Conservation (phyloP, 163 green algal genomes). For the Picocystis sp. region DNA sequence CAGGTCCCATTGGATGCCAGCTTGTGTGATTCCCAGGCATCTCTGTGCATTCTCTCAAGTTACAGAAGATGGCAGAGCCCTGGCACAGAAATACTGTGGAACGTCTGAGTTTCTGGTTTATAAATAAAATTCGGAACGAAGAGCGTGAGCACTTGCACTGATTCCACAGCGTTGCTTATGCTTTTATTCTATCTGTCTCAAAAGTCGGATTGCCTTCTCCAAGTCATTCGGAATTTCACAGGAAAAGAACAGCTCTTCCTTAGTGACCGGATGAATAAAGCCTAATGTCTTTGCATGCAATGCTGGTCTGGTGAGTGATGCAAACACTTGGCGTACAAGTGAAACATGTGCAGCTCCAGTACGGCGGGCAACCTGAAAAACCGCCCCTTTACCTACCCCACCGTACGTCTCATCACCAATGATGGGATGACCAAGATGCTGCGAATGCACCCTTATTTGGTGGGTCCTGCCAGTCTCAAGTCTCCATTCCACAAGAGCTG, state of each 20-base stretch:
- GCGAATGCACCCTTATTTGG: slow-evolving; percentile 87
- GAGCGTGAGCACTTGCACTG: too few species aligned
- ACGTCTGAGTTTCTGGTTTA: slow-evolving; percentile 34
- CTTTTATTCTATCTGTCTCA: not conserved
- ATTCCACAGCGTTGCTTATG: too few species aligned
- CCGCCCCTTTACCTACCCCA: slow-evolving; percentile 19
- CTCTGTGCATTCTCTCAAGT: slow-evolving; percentile 34
- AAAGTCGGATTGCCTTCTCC: slow-evolving; percentile 9
- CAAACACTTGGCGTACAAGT: slow-evolving; percentile 15
- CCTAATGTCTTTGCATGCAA: slow-evolving; percentile 67
- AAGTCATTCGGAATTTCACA: slow-evolving; percentile 49
- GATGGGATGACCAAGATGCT: slow-evolving; percentile 66
- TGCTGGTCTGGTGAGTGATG: slow-evolving; percentile 35
- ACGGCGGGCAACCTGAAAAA: not conserved
- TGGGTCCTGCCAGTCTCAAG: slow-evolving; percentile 89
- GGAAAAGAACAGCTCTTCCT: slow-evolving; percentile 42
- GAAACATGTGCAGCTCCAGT: not conserved
- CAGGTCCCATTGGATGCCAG: slow-evolving; percentile 25
- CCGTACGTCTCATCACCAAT: slow-evolving; percentile 76
- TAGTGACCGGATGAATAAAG: slow-evolving; percentile 51
- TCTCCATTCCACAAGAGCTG: slow-evolving; percentile 69
- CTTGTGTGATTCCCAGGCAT: slow-evolving; percentile 27
- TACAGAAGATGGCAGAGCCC: slow-evolving; percentile 19
- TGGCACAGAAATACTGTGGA: slow-evolving; percentile 27
- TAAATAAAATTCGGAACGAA: too few species aligned